A percentile compares a stretch with the other conserved stretches of the same genome.
Evolutionary conservation across 1,284 basidiomycete species (phyloP).

Genomic region (Pyrrhoderma noxium): DNA sequence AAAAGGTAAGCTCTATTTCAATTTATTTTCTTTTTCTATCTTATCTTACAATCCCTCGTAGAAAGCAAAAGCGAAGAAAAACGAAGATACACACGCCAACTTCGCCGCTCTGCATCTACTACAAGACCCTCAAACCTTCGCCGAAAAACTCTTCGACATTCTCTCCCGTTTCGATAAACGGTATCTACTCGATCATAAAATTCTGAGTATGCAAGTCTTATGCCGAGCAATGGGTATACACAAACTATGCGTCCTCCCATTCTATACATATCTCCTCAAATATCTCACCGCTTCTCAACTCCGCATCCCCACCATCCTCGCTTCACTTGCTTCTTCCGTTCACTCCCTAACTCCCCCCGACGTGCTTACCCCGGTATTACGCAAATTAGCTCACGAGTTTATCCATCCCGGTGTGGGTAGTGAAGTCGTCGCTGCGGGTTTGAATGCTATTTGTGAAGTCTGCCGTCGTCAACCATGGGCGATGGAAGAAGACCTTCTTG

Average conservation of each 20-base stretch:
- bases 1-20: slow-evolving; percentile 44
- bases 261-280: slow-evolving; percentile 95
- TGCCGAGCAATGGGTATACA: slow-evolving; percentile 93
- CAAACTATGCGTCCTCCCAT: slow-evolving; percentile 90
- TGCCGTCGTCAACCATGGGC: slow-evolving; percentile 92
- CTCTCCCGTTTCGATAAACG: slow-evolving; percentile 86
- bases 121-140: slow-evolving; percentile 94
- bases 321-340: slow-evolving; percentile 90
- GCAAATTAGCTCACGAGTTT: slow-evolving; percentile 92
- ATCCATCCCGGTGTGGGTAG: slow-evolving; percentile 95
- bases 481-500: slow-evolving; percentile 90
- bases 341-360: slow-evolving; percentile 96
- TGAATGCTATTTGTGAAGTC: slow-evolving; percentile 93
- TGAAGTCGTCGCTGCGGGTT: slow-evolving; percentile 92
- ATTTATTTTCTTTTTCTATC: neutral
- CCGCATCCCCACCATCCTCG: slow-evolving; percentile 90
- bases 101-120: slow-evolving; percentile 93
- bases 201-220: slow-evolving; percentile 94
- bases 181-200: slow-evolving; percentile 93
- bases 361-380: slow-evolving; percentile 81
- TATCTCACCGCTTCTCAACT: slow-evolving; percentile 94
- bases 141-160: slow-evolving; percentile 89
- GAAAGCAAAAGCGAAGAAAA: slow-evolving; percentile 38
- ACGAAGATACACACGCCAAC: slow-evolving; percentile 51
- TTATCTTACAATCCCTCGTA: slow-evolving; percentile 40